Evolutionary conservation across 1,284 basidiomycete genomes (phyloP).

Genomic region (Sanguinoderma infundibulare): DNA sequence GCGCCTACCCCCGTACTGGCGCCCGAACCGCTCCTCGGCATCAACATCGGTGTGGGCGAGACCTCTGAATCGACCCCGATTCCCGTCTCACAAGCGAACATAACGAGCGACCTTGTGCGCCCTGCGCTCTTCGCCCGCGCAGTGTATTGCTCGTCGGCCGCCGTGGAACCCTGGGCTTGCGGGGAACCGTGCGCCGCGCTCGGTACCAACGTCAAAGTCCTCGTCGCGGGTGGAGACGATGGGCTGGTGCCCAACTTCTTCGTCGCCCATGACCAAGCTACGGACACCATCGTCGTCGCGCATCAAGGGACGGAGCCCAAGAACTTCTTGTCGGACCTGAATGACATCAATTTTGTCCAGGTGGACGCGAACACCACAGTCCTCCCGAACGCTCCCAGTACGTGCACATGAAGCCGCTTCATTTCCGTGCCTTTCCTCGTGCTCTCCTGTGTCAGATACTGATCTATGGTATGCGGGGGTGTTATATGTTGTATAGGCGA

Average conservation of each 20-base stretch:
- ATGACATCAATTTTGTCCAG: slow-evolving; percentile 44
- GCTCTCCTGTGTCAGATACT: too few species aligned
- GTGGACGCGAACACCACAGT: slow-evolving; percentile 41
- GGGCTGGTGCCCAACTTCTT: slow-evolving; percentile 32
- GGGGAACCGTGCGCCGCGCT: slow-evolving; percentile 47
- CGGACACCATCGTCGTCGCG: slow-evolving; percentile 46
- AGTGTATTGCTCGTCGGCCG: slow-evolving; percentile 43
- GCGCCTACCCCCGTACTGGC: slow-evolving; percentile 2
- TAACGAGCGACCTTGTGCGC: slow-evolving; percentile 36
- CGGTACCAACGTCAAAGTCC: slow-evolving; percentile 49
- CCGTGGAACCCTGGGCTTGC: slow-evolving; percentile 41
- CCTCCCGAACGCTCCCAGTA: slow-evolving; percentile 39
- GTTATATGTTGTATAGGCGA: slow-evolving; percentile 22
- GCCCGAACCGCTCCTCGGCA: slow-evolving; percentile 2
- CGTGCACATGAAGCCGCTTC: not conserved
- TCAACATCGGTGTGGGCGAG: slow-evolving; percentile 17
- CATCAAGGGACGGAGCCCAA: slow-evolving; percentile 51
- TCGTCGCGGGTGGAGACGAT: slow-evolving; percentile 65
- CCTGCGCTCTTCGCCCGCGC: slow-evolving; percentile 45
- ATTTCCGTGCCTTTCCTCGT: not conserved
- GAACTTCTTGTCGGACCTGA: slow-evolving; percentile 46
- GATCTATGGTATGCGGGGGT: not conserved
- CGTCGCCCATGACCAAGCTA: slow-evolving; percentile 43
- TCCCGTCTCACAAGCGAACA: slow-evolving; percentile 28
- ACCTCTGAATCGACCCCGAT: slow-evolving; percentile 17